Conservation (phyloP, 2,329 filamentous ascomycete species). For the Coleophoma eucalyptorum region DNA sequence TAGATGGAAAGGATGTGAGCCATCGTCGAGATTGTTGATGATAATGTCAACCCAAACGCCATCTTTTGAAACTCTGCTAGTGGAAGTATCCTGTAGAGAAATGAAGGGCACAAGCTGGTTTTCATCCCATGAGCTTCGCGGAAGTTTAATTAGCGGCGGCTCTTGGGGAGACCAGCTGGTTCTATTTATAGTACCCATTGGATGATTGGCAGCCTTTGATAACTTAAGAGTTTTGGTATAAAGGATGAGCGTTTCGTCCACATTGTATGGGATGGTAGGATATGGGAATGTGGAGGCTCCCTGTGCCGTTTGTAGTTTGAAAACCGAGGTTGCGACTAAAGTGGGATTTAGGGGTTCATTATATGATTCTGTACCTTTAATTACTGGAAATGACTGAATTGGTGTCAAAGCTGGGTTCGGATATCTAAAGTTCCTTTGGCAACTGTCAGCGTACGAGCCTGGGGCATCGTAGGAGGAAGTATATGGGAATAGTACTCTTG, state of each 20-base stretch:
- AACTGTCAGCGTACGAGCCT: background rate
- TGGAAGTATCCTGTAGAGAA: constrained; percentile 14
- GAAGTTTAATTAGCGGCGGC: constrained; percentile 30
- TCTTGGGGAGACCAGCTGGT: constrained; percentile 38
- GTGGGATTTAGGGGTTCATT: background rate
- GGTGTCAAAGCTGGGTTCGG: constrained; percentile 36
- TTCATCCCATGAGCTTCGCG: constrained; percentile 33
- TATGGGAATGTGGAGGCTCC: background rate
- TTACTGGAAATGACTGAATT: constrained; percentile 32
- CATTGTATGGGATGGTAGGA: constrained; percentile 18
- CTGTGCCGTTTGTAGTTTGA: background rate
- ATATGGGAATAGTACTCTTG: constrained; percentile 26
- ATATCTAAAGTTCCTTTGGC: constrained; percentile 36
- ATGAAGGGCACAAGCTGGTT: constrained; percentile 34
- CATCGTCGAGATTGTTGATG: constrained; percentile 47
- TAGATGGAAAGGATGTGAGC: constrained; percentile 44
- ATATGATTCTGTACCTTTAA: background rate
- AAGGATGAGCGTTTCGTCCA: constrained; percentile 36
- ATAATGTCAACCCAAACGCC: constrained; percentile 39
- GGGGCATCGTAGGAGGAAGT: no score
- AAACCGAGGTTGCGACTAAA: background rate
- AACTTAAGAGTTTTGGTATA: constrained; percentile 43
- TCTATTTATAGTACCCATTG: constrained; percentile 43
- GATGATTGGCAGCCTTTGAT: constrained; percentile 35
- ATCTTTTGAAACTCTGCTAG: background rate